phyloP scores from a whole-genome alignment of 164 flowering plant genomes.

The Nymphaea colorata region DNA sequence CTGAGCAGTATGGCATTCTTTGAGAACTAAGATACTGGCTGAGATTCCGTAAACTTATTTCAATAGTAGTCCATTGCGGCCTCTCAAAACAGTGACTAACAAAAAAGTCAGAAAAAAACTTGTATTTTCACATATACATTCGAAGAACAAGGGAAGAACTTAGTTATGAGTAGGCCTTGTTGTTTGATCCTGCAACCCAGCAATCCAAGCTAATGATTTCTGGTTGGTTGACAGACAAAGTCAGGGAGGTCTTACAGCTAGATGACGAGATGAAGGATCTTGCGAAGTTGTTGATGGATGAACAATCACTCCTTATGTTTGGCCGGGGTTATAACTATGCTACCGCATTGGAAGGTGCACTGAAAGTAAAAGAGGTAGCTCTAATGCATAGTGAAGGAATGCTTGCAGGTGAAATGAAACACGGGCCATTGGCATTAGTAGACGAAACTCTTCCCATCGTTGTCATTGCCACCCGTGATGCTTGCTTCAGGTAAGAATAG shows the following conservation, averaged over 20 bases:
- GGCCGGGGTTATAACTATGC: slow-evolving; percentile 99
- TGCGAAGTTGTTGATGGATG: slow-evolving; percentile 57
- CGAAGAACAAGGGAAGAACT: too few species aligned
- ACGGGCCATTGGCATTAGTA: slow-evolving; percentile 95
- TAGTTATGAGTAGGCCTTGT: too few species aligned
- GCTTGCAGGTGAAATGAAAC: slow-evolving; percentile 99
- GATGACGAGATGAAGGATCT: slow-evolving; percentile 89
- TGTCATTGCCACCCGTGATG: slow-evolving; percentile 89
- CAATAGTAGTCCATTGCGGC: too few species aligned
- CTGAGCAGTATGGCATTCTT: too few species aligned
- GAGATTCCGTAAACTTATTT: too few species aligned
- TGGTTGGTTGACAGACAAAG: slow-evolving; percentile 38
- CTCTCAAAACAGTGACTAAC: too few species aligned
- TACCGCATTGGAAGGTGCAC: slow-evolving; percentile 89
- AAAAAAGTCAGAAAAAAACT: too few species aligned
- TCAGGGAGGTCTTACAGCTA: slow-evolving; percentile 75
- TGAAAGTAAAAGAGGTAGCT: slow-evolving; percentile 95
- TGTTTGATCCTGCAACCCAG: too few species aligned
- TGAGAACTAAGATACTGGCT: too few species aligned
- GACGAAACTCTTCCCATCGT: slow-evolving; percentile 91
- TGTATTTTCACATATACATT: too few species aligned
- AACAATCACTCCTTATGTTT: slow-evolving; percentile 91
- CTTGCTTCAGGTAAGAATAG: slow-evolving; percentile 69
- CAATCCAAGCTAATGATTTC: neutral
- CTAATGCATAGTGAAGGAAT: slow-evolving; percentile 99